A percentile compares a stretch with the other conserved stretches of the same genome.
Evolutionary conservation across 2,329 filamentous ascomycete genomes (phyloP).

Genomic region (Cytospora piceae): DNA sequence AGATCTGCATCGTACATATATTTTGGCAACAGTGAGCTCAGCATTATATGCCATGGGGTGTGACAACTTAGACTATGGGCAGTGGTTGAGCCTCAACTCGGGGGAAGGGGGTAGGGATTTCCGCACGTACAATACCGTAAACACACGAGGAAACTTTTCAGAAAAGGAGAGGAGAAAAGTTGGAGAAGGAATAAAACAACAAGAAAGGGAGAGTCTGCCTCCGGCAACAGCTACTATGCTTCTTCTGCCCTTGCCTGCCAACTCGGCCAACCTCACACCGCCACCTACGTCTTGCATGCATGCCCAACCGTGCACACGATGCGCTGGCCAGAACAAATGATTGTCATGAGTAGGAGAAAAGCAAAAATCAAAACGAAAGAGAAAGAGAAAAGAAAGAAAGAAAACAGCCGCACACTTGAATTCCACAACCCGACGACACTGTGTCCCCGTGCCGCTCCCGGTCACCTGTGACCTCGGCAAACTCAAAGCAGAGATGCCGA

Average conservation of each 20-base stretch:
- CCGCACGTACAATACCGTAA: background rate
- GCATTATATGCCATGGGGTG: background rate
- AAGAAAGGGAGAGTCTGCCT: background rate
- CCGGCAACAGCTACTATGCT: background rate
- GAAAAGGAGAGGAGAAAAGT: constrained; percentile 24
- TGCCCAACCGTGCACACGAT: background rate
- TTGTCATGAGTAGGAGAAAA: background rate
- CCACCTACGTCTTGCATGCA: background rate
- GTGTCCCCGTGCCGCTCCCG: background rate
- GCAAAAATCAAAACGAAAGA: background rate
- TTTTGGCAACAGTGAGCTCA: background rate
- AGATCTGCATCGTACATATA: background rate
- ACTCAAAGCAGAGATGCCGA: background rate
- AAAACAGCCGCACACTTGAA: background rate
- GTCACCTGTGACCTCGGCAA: background rate
- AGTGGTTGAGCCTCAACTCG: background rate
- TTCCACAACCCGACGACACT: background rate
- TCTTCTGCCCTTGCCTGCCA: background rate
- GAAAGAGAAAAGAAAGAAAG: background rate
- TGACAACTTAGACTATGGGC: background rate
- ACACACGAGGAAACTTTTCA: constrained; percentile 14
- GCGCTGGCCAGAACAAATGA: background rate
- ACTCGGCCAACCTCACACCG: background rate
- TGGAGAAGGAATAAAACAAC: constrained; percentile 36
- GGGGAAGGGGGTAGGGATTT: background rate